Evolutionary conservation across 306 rosid genomes (phyloP).

Genomic region (Malus fusca): DNA sequence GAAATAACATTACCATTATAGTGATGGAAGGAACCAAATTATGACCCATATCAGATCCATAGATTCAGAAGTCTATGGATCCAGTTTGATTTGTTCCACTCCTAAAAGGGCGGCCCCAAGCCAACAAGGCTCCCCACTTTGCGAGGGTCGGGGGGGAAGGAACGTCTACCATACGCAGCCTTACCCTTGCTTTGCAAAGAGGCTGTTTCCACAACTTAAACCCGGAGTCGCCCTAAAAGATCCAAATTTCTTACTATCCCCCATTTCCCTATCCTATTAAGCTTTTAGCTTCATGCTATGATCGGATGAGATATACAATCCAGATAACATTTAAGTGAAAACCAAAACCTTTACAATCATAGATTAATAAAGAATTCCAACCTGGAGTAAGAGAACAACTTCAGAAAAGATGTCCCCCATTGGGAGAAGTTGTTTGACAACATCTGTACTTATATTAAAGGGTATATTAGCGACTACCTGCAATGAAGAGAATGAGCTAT

Average conservation of each 20-base stretch:
- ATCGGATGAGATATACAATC: not conserved
- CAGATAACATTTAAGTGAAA: not conserved
- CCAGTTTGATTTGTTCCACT: not conserved
- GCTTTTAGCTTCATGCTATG: not conserved
- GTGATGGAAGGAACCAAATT: not conserved
- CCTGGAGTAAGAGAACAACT: slow-evolving; percentile 83
- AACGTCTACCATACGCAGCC: too few relatives aligned
- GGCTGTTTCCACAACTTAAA: too few relatives aligned
- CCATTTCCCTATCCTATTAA: not conserved
- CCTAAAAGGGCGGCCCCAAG: not conserved
- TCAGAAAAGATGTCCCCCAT: slow-evolving; percentile 89
- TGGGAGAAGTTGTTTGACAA: slow-evolving; percentile 79
- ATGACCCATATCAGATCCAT: not conserved
- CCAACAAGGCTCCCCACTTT: too few relatives aligned
- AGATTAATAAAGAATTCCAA: slow-evolving; percentile 15
- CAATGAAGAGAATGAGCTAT: slow-evolving; percentile 11
- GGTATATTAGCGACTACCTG: slow-evolving; percentile 92
- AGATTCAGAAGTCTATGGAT: not conserved
- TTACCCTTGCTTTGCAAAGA: too few relatives aligned
- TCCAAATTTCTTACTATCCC: not conserved
- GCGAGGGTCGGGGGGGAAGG: too few relatives aligned
- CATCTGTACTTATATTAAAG: slow-evolving; percentile 74
- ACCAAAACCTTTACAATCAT: not conserved
- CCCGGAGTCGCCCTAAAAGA: too few relatives aligned
- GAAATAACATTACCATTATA: slow-evolving; percentile 19